Percentiles rank a stretch among this genome's conserved stretches.
Evolutionary conservation across 495 filamentous ascomycete genomes (phyloP).

Genomic region (Trichodelitschia bisporula): DNA sequence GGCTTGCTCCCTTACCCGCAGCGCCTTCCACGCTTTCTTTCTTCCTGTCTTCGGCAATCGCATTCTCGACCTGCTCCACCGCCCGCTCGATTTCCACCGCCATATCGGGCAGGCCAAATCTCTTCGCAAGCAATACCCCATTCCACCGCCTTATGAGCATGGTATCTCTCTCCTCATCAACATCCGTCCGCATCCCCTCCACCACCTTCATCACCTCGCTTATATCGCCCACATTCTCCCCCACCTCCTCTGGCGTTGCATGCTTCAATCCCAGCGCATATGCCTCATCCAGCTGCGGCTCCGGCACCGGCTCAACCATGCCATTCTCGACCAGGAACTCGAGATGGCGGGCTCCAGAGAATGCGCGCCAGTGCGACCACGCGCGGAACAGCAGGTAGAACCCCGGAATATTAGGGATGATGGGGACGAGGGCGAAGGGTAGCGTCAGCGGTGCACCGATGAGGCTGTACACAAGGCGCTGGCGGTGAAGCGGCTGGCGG

Average conservation of each 20-base stretch:
- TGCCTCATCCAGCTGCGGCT: constrained; percentile 39
- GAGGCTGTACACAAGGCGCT: constrained; percentile 55
- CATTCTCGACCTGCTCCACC: constrained; percentile 59
- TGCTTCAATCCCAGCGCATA: constrained; percentile 30
- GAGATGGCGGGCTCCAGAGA: constrained; percentile 65
- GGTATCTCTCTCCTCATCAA: too few species aligned
- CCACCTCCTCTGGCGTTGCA: too few species aligned
- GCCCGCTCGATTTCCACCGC: constrained; percentile 76
- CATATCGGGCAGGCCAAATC: constrained; percentile 40
- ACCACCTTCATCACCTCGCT: too few species aligned
- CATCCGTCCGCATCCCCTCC: too few species aligned
- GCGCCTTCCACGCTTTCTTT: too few species aligned
- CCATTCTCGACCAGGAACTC: constrained; percentile 51
- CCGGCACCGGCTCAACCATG: constrained; percentile 37
- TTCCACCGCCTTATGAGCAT: constrained; percentile 20
- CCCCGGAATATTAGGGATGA: constrained; percentile 90
- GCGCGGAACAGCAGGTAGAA: constrained; percentile 78
- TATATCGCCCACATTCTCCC: too few species aligned
- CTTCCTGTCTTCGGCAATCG: constrained; percentile 21
- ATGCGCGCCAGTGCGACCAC: constrained; percentile 47
- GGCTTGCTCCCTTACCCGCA: too few species aligned
- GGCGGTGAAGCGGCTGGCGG: constrained; percentile 49
- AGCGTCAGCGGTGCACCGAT: constrained; percentile 61
- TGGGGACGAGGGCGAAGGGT: constrained; percentile 56
- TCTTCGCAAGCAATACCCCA: constrained; percentile 19